Conservation (phyloP, 2,329 filamentous ascomycete genomes). For the Clonostachys byssicola region DNA sequence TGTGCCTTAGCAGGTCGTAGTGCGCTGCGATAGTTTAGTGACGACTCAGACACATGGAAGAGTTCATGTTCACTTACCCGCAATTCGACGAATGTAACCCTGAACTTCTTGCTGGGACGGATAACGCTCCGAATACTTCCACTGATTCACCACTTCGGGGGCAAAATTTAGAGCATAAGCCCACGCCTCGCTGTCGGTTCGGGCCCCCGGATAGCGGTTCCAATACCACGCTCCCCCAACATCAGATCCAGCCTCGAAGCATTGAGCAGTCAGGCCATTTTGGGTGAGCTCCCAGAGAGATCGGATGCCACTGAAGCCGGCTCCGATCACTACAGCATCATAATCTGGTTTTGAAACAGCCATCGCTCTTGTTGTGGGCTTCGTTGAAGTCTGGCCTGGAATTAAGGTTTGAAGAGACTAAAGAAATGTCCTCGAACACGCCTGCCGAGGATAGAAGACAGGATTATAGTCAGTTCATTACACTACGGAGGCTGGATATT, state of each 20-base stretch:
- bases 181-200: constrained; percentile 19
- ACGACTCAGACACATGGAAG: no score
- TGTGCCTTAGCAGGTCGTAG: constrained; percentile 28
- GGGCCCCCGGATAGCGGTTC: constrained; percentile 26
- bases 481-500: no score
- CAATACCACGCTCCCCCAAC: constrained; percentile 24
- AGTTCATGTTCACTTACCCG: constrained; percentile 14
- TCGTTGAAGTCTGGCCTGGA: no score
- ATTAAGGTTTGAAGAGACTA: no score
- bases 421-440: no score
- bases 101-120: constrained; percentile 24
- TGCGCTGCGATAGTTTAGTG: no score
- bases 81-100: constrained; percentile 34
- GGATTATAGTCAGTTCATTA: no score
- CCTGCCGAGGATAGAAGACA: no score
- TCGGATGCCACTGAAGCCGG: constrained; percentile 4
- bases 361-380: no score
- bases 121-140: constrained; percentile 29
- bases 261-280: constrained; percentile 1
- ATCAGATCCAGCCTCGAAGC: constrained; percentile 1
- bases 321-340: constrained; percentile 5
- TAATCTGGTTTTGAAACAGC: no score
- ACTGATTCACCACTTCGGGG: constrained; percentile 26
- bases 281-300: constrained; percentile 2
- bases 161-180: constrained; percentile 15